These are phyloP conservation scores for Hevea brasiliensis DNA, from an alignment of 345 rosid genomes.

Conservation along the genomic window DNA sequence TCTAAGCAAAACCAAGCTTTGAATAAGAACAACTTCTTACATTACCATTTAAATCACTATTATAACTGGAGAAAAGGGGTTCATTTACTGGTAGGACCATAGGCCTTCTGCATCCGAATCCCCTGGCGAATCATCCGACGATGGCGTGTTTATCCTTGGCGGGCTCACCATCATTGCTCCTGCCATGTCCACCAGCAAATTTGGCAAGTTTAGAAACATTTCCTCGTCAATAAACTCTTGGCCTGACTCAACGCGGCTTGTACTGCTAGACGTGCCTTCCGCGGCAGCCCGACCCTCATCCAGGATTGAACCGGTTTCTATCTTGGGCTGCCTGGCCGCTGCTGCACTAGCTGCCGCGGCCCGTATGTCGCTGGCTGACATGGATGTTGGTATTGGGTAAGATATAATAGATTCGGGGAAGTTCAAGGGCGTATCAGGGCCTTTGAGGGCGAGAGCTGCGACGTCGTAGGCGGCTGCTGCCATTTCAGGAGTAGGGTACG, in stretches of 20 bases:
- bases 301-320: slow-evolving; percentile 14
- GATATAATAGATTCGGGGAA: slow-evolving; percentile 50
- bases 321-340: slow-evolving; percentile 17
- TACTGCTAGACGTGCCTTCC: slow-evolving; percentile 5
- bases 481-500: slow-evolving; percentile 71
- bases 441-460: slow-evolving; percentile 74
- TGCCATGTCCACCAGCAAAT: slow-evolving; percentile 67
- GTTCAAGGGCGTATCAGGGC: slow-evolving; percentile 51
- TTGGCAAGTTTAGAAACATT: slow-evolving; percentile 56
- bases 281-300: slow-evolving; percentile 5
- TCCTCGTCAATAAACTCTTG: slow-evolving; percentile 57
- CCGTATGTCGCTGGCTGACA: slow-evolving; percentile 51
- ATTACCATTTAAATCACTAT: background rate
- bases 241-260: background rate
- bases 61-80: background rate
- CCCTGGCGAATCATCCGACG: slow-evolving; percentile 54
- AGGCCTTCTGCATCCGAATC: slow-evolving; percentile 52
- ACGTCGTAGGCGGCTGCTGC: slow-evolving; percentile 80
- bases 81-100: slow-evolving; percentile 38
- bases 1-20: background rate
- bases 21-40: background rate
- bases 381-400: slow-evolving; percentile 49
- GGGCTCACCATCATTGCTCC: slow-evolving; percentile 76
- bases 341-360: slow-evolving; percentile 65
- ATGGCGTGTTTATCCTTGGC: slow-evolving; percentile 55